Base-by-base conservation (phyloP, 2,329 filamentous ascomycete species). In the Trichoderma gracile region DNA sequence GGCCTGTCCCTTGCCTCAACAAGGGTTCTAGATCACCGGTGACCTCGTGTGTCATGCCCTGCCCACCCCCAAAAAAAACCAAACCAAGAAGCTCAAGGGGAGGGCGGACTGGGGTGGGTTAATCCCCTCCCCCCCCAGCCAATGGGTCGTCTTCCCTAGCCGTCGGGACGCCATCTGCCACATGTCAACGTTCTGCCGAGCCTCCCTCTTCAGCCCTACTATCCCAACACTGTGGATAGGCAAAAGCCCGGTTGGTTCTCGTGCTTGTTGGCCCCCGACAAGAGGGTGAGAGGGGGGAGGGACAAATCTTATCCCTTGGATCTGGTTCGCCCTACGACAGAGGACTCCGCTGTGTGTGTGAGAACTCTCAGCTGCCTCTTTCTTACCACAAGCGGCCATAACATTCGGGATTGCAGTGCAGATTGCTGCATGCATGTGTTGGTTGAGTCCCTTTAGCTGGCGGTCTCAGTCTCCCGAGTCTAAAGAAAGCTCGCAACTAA, bases 141-240 rank as follows among this genome's bases (percentile, higher is more conserved):
- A 64, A 64, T 64, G 49, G 55, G 55, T 50, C 46, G 55, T 19
- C 23, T 52, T 64, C 46, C 63, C 63, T 59, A 64, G 55, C 55
- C 54, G 42, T 59, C 55, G 63, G 63, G 55, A 64, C 60, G 49
- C 62, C 47, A 59, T 60, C 63, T 64, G 63, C 54, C 63, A 64
- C 63, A 64, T 52, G 40, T 54, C 63, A 64, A 58, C 47, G 47
- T 59, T 59, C 63, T 64, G 63, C 63, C 63, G 63, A 46, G 63
- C 56, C 55, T 60, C 63, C 55, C 40, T 43, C n/a, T 49, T 64
- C 63, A 64, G 63, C 63, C 63, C 63, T 64, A 64, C 54, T 52
- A 64, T 64, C 54, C 63, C 63, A 64, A 64, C 38, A 25, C 52
- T 59, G 49, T 59, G 63, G 63, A 52, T 59, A 43, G 57, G 57